Conservation (phyloP, 1,284 basidiomycete genomes). For the Wallemia hederae region DNA sequence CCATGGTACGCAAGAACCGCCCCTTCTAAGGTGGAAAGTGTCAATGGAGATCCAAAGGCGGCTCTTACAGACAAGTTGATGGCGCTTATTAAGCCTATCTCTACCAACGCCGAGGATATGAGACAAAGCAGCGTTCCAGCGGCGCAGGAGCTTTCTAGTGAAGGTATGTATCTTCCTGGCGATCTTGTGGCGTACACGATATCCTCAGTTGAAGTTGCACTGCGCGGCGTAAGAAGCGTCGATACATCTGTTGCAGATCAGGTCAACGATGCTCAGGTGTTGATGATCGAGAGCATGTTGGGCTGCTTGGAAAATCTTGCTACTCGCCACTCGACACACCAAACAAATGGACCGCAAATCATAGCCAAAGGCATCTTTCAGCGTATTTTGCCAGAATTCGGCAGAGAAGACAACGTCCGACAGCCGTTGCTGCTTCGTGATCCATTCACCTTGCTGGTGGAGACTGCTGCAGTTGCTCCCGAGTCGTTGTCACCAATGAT, state of each 20-base stretch:
- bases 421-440: conserved; percentile 56
- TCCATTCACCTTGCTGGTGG: conserved; percentile 58
- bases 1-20: conserved; percentile 5
- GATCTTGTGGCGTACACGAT: conserved; percentile 74
- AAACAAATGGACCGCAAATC: conserved; percentile 35
- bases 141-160: conserved; percentile 4
- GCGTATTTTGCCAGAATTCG: conserved; percentile 63
- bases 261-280: conserved; percentile 42
- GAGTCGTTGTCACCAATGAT: conserved; percentile 61
- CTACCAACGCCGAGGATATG: conserved; percentile 7
- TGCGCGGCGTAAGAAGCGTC: conserved; percentile 29
- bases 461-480: conserved; percentile 60
- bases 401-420: conserved; percentile 36
- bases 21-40: neutral
- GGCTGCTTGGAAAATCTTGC: conserved; percentile 37
- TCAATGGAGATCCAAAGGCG: conserved; percentile 2
- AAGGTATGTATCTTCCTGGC: conserved; percentile 47
- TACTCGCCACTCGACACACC: conserved; percentile 31
- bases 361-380: conserved; percentile 61
- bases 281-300: conserved; percentile 45
- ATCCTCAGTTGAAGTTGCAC: conserved; percentile 45
- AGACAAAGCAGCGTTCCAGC: conserved; percentile 6
- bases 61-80: conserved; percentile 7
- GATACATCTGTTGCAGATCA: conserved; percentile 33
- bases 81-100: conserved; percentile 5